Evolutionary conservation across 2,329 filamentous ascomycete species (phyloP).

Genomic region (Cryoendolithus antarcticus): DNA sequence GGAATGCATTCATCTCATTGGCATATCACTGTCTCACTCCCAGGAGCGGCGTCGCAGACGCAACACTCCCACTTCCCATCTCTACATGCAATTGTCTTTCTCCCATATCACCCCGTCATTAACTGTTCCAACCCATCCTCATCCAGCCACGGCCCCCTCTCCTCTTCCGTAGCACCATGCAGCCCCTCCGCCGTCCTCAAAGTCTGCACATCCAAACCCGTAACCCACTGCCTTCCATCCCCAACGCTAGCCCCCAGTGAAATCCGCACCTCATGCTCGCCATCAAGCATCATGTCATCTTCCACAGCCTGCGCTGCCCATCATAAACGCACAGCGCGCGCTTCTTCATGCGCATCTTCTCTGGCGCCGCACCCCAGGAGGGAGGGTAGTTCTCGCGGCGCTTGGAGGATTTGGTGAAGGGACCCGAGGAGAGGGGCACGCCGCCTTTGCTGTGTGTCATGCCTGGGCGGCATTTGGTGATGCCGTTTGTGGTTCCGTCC

Average conservation of each 20-base stretch:
- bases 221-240: constrained; percentile 68
- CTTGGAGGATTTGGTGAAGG: constrained; percentile 48
- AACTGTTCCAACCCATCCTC: constrained; percentile 49
- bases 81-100: too few species aligned
- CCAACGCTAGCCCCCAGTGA: constrained; percentile 48
- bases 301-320: constrained; percentile 74
- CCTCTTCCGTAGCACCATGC: constrained; percentile 64
- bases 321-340: constrained; percentile 89
- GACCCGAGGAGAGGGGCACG: constrained; percentile 38
- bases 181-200: constrained; percentile 79
- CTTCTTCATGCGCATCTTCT: constrained; percentile 98
- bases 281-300: constrained; percentile 97
- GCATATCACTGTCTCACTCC: too few species aligned
- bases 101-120: too few species aligned
- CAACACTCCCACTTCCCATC: too few species aligned
- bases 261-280: constrained; percentile 85
- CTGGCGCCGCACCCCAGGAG: constrained; percentile 82
- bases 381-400: constrained; percentile 87
- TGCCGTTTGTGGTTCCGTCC: constrained; percentile 15
- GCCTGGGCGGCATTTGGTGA: too few species aligned
- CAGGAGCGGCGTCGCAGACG: too few species aligned
- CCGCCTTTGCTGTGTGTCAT: constrained; percentile 69
- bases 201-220: constrained; percentile 85
- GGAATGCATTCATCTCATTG: too few species aligned
- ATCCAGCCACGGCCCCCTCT: constrained; percentile 74